Conservation (phyloP, 2,329 filamentous ascomycete genomes). For the Cadophora sp. region DNA sequence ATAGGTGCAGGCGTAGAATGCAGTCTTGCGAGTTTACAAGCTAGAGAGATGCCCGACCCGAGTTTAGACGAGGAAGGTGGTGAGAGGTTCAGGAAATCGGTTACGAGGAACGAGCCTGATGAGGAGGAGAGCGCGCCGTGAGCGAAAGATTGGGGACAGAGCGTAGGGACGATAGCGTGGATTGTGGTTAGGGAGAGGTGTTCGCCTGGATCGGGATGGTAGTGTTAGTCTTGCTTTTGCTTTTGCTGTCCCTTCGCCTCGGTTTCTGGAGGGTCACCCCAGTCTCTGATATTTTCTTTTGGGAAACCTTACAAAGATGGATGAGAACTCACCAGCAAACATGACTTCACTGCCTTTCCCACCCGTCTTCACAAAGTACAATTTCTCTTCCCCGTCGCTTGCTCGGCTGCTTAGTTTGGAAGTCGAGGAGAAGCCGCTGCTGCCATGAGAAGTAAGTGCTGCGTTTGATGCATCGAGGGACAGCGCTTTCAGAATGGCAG, state of each 20-base stretch:
- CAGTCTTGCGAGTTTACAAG: constrained; percentile 77
- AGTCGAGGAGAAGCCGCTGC: constrained; percentile 73
- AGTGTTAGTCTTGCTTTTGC: neutral
- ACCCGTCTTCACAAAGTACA: constrained; percentile 79
- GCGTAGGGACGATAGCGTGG: constrained; percentile 69
- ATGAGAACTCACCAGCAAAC: constrained; percentile 65
- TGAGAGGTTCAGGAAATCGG: constrained; percentile 78
- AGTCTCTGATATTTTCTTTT: neutral
- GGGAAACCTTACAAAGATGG: constrained; percentile 6
- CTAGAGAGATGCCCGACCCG: constrained; percentile 63
- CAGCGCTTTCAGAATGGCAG: constrained; percentile 67
- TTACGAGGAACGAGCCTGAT: constrained; percentile 63
- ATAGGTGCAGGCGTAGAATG: constrained; percentile 77
- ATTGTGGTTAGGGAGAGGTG: constrained; percentile 86
- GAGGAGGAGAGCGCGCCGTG: constrained; percentile 63
- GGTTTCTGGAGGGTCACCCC: too few species aligned
- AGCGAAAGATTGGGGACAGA: constrained; percentile 79
- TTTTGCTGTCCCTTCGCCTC: neutral
- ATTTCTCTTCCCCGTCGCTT: constrained; percentile 35
- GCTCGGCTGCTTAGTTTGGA: constrained; percentile 60
- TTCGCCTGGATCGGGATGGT: constrained; percentile 65
- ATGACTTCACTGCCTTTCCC: constrained; percentile 67
- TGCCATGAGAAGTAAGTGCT: constrained; percentile 65
- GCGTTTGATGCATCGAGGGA: constrained; percentile 61
- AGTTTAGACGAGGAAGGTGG: constrained; percentile 42